Percentiles rank a stretch among this genome's conserved stretches.
Evolutionary conservation across 805 yeast genomes (phyloP).

Genomic region (Kurtzmaniella cleridarum): DNA sequence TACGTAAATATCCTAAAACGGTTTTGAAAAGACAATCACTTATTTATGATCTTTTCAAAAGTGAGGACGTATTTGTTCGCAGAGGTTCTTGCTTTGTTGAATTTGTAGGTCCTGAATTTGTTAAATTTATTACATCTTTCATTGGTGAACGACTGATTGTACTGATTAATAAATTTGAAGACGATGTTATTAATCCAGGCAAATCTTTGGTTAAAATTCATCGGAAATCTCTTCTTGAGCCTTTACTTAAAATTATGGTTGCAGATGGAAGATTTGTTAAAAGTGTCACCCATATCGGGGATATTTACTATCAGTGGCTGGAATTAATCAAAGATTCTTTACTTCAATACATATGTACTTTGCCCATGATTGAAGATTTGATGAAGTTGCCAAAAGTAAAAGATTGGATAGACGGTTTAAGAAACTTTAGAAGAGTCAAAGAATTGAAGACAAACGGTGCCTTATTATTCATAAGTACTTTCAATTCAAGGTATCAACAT

Average conservation of each 20-base stretch:
- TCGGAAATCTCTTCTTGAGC: slow-evolving; percentile 47
- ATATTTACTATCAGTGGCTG: slow-evolving; percentile 62
- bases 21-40: slow-evolving; percentile 67
- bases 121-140: slow-evolving; percentile 22
- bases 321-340: slow-evolving; percentile 50
- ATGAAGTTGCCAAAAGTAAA: slow-evolving; percentile 48
- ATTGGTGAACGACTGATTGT: slow-evolving; percentile 14
- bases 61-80: slow-evolving; percentile 65
- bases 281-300: slow-evolving; percentile 46
- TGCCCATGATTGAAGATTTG: slow-evolving; percentile 57
- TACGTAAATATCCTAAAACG: slow-evolving; percentile 43
- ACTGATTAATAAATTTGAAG: slow-evolving; percentile 44
- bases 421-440: slow-evolving; percentile 47
- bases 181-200: slow-evolving; percentile 55
- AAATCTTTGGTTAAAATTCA: slow-evolving; percentile 53
- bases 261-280: slow-evolving; percentile 63
- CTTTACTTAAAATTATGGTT: slow-evolving; percentile 51
- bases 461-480: slow-evolving; percentile 35
- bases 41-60: slow-evolving; percentile 66
- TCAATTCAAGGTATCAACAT: slow-evolving; percentile 41
- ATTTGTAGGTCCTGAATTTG: slow-evolving; percentile 36
- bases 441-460: slow-evolving; percentile 37
- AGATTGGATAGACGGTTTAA: slow-evolving; percentile 51
- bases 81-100: slow-evolving; percentile 62
- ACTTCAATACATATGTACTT: slow-evolving; percentile 51